Percentiles rank a stretch among this genome's conserved stretches.
Conservation (phyloP, 805 yeast species). For the Kodamaea leandrae region DNA sequence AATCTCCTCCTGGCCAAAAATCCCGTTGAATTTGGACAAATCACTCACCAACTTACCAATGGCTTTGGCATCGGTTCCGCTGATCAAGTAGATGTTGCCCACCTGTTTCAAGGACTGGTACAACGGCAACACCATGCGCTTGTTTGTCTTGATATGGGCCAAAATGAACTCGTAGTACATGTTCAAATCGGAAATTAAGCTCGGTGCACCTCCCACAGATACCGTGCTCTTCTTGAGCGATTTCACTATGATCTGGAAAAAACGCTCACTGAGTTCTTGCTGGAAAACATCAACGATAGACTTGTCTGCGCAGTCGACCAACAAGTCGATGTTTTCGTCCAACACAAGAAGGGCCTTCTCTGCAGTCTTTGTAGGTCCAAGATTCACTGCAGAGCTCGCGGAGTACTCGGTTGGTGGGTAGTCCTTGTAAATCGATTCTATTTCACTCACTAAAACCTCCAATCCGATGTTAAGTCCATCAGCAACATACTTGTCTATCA, state of each 20-base stretch:
- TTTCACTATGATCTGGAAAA: slow-evolving; percentile 73
- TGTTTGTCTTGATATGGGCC: slow-evolving; percentile 48
- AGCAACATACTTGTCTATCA: slow-evolving; percentile 86
- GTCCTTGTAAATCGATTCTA: slow-evolving; percentile 58
- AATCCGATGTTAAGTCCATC: slow-evolving; percentile 92
- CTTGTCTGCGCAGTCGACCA: slow-evolving; percentile 82
- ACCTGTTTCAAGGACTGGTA: slow-evolving; percentile 79
- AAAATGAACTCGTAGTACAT: slow-evolving; percentile 68
- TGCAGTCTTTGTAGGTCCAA: slow-evolving; percentile 61
- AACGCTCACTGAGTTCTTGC: slow-evolving; percentile 88
- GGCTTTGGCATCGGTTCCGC: slow-evolving; percentile 71
- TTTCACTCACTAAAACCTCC: slow-evolving; percentile 80
- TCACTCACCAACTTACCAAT: slow-evolving; percentile 83
- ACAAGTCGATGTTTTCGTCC: slow-evolving; percentile 65
- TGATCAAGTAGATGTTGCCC: slow-evolving; percentile 77
- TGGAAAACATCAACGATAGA: slow-evolving; percentile 88
- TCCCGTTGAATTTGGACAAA: slow-evolving; percentile 80
- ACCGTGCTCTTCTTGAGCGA: slow-evolving; percentile 68
- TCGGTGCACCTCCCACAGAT: slow-evolving; percentile 79
- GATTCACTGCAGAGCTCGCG: slow-evolving; percentile 17
- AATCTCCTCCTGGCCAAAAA: slow-evolving; percentile 90
- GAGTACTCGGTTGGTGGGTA: slow-evolving; percentile 63
- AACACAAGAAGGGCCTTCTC: slow-evolving; percentile 57
- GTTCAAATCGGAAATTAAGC: slow-evolving; percentile 78
- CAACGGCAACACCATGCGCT: slow-evolving; percentile 68